A percentile compares a stretch with the other conserved stretches of the same genome.
phyloP scores from a whole-genome alignment of 768 basidiomycete genomes.

The Pisolithus tinctorius region DNA sequence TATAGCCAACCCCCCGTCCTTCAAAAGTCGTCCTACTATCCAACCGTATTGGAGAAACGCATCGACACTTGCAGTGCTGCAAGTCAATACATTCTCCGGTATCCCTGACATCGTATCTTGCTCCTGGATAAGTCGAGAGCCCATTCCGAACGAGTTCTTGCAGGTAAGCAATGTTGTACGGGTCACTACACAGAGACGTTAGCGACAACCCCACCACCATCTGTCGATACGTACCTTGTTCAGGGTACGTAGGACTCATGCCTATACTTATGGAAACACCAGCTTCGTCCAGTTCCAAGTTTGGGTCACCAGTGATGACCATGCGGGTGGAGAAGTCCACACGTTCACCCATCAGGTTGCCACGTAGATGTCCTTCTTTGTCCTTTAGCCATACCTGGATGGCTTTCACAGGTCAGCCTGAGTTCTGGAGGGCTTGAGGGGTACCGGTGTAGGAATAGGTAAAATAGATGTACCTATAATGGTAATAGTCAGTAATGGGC shows the following conservation, averaged over 20 bases:
- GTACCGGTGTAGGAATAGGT: no score
- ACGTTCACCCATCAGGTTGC: conserved; percentile 99
- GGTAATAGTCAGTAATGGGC: no score
- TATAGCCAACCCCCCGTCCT: conserved; percentile 91
- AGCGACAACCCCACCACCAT: conserved; percentile 1
- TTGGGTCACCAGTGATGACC: conserved; percentile 98
- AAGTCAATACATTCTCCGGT: conserved; percentile 96
- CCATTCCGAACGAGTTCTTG: conserved; percentile 95
- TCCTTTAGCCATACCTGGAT: conserved; percentile 98
- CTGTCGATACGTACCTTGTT: conserved; percentile 59
- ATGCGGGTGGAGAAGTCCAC: conserved; percentile 99
- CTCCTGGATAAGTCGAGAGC: conserved; percentile 91
- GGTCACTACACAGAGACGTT: conserved; percentile 60
- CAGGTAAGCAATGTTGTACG: conserved; percentile 91
- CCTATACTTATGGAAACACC: conserved; percentile 94
- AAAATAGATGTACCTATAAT: no score
- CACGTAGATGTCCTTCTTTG: conserved; percentile 95
- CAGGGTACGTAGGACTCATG: conserved; percentile 96
- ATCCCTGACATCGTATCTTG: conserved; percentile 93
- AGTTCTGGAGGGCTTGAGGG: conserved; percentile 95
- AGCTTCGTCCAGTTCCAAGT: conserved; percentile 92
- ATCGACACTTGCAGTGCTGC: conserved; percentile 90
- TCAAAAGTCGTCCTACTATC: conserved; percentile 96
- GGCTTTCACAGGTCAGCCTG: conserved; percentile 95
- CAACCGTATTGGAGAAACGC: conserved; percentile 96